Conservation (phyloP, 495 filamentous ascomycete genomes). For the Aspergillus affinis region DNA sequence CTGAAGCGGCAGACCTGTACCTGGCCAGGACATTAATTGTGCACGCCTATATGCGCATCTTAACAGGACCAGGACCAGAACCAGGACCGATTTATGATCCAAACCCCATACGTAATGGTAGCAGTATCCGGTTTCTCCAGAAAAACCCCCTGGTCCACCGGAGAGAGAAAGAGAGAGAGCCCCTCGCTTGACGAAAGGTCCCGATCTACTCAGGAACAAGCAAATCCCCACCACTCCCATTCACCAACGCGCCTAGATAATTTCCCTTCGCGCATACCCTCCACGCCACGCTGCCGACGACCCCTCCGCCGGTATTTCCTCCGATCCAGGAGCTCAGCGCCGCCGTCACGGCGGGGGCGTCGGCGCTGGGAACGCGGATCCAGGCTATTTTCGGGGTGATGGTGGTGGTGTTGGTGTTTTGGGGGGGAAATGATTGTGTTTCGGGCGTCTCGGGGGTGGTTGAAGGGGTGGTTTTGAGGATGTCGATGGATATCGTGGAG, state of each 20-base stretch:
- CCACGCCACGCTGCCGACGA: conserved; percentile 52
- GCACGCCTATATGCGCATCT: too few relatives aligned
- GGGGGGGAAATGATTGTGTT: not conserved
- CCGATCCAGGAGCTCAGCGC: conserved; percentile 65
- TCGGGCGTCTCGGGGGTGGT: not conserved
- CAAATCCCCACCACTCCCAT: conserved; percentile 44
- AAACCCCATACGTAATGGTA: too few relatives aligned
- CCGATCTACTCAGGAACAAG: conserved; percentile 31
- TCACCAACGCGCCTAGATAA: conserved; percentile 49
- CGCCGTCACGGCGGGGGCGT: conserved; percentile 63
- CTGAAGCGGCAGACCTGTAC: too few relatives aligned
- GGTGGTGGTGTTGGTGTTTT: conserved; percentile 7
- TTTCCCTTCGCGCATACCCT: conserved; percentile 56
- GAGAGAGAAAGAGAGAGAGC: too few relatives aligned
- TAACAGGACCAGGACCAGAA: too few relatives aligned
- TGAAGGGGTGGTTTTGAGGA: conserved; percentile 59
- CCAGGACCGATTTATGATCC: not conserved
- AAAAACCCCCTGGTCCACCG: too few relatives aligned
- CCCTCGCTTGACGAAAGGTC: too few relatives aligned
- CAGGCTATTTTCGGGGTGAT: conserved; percentile 50
- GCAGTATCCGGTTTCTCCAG: too few relatives aligned
- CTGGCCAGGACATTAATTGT: too few relatives aligned
- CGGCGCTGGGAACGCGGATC: conserved; percentile 72
- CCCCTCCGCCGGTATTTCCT: conserved; percentile 35
- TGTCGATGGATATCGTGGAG: conserved; percentile 74